A percentile compares a stretch with the other conserved stretches of the same genome.
Conservation (phyloP, 1,284 basidiomycete genomes). For the Ustilago shanxiensis region DNA sequence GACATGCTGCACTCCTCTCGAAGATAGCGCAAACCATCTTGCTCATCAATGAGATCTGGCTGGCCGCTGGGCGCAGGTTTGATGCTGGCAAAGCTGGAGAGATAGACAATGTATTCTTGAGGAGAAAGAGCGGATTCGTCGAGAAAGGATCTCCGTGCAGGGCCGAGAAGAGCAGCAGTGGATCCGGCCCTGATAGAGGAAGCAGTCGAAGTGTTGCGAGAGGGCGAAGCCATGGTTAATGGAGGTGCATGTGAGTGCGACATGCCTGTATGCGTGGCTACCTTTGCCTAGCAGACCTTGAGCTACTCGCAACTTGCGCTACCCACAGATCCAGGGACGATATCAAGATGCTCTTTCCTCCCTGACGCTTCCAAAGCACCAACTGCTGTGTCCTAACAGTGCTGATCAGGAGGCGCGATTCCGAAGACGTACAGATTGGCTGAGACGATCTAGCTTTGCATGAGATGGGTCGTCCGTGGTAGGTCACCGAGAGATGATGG, state of each 20-base stretch:
- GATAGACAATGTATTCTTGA: constrained; percentile 62
- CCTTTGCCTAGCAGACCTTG: constrained; percentile 1
- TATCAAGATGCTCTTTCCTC: neutral
- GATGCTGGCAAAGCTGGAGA: constrained; percentile 59
- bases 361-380: neutral
- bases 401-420: too few species aligned
- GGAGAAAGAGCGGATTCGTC: constrained; percentile 67
- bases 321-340: neutral
- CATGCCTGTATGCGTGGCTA: constrained; percentile 19
- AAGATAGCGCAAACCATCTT: constrained; percentile 65
- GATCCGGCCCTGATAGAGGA: constrained; percentile 30
- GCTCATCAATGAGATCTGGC: constrained; percentile 64
- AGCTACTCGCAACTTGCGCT: neutral
- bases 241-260: constrained; percentile 26
- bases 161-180: constrained; percentile 21
- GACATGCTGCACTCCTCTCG: constrained; percentile 62
- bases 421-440: neutral
- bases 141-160: constrained; percentile 49
- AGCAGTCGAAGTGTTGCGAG: constrained; percentile 32
- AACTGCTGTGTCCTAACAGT: too few species aligned
- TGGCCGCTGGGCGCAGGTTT: constrained; percentile 62
- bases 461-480: neutral
- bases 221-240: constrained; percentile 22
- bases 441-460: neutral
- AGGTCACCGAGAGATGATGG: neutral